Evolutionary conservation across 2,329 filamentous ascomycete species (phyloP), one percentile per base, ranked within the genome.

Genomic region (Elsinoe batatas): DNA sequence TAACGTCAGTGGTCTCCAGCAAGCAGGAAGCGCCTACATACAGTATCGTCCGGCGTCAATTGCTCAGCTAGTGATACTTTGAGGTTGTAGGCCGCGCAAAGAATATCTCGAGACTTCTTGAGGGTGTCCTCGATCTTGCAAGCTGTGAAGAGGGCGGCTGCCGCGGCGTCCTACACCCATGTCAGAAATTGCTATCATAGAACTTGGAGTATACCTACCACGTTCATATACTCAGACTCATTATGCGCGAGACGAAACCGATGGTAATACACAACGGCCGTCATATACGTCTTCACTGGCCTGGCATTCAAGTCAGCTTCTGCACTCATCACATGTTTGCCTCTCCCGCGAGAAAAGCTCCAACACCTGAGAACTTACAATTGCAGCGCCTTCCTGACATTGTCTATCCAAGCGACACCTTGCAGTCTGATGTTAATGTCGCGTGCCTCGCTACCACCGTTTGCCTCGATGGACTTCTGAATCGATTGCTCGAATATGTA

Each of bases 81-180:
- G 36, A 95, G 74, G 66, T 95, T 96, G 71, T 91, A 89, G 20
- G 88, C 85, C 1, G 91, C 90, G 57, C 89, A 94, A 13, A 97
- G 76, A 59, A 98, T 94, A 60, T 98, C 93, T 57, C 82, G 83
- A 3, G 89, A 95, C 74, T 97, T 97, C 73, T 98, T 98, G 62
- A 96, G 80, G 0, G 93, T 98, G 69, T 98, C 93, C 71, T 98
- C 93, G 44, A 94, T 90, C 74, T 98, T 98, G 76, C 91, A 97
- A 2, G 91, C 91, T 2, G 91, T 87, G 65, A 97, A 91, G 7
- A 98, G 75, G 20, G 89, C 86, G 1, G 93, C 89, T 5, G 93
- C 81, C 0, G 91, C 89, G 1, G 89, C 91, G 67, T 97, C 91
- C 69, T 88, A 72, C 61, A 33, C 13, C 3, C 37, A 38, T 47